phyloP scores from a whole-genome alignment of 768 basidiomycete genomes.

The Tricholoma furcatifolium region DNA sequence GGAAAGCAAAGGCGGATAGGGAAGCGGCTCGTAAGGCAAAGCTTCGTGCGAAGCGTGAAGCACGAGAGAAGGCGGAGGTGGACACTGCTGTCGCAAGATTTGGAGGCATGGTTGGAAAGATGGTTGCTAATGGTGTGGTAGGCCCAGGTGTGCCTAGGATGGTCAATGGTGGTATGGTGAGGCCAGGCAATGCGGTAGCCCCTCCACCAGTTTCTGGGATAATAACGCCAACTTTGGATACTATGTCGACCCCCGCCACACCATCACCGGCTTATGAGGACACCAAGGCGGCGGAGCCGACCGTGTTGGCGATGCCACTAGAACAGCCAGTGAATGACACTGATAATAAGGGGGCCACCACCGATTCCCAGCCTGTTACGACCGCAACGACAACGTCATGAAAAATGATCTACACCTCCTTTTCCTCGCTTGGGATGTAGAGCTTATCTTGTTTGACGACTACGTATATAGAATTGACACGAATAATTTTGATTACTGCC shows the following conservation, averaged over 20 bases:
- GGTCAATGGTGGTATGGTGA: constrained; percentile 1
- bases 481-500: too few relatives aligned
- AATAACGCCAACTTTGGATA: background rate
- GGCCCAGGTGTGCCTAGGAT: background rate
- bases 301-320: background rate
- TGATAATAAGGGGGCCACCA: too few relatives aligned
- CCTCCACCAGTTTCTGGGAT: too few relatives aligned
- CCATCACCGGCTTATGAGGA: constrained; percentile 19
- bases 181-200: background rate
- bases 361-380: too few relatives aligned
- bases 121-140: constrained; percentile 3
- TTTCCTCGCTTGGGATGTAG: too few relatives aligned
- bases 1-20: constrained; percentile 28
- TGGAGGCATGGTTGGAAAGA: constrained; percentile 15
- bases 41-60: constrained; percentile 24
- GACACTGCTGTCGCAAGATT: constrained; percentile 23
- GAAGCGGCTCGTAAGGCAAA: constrained; percentile 31
- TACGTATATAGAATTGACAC: too few relatives aligned
- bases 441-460: too few relatives aligned
- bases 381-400: too few relatives aligned
- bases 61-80: constrained; percentile 21
- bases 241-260: constrained; percentile 2
- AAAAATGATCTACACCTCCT: too few relatives aligned
- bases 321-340: background rate
- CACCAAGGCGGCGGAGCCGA: background rate